These are phyloP conservation scores for Aspergillus brasiliensis DNA, from an alignment of 2,329 filamentous ascomycete species.

Conservation along the genomic window DNA sequence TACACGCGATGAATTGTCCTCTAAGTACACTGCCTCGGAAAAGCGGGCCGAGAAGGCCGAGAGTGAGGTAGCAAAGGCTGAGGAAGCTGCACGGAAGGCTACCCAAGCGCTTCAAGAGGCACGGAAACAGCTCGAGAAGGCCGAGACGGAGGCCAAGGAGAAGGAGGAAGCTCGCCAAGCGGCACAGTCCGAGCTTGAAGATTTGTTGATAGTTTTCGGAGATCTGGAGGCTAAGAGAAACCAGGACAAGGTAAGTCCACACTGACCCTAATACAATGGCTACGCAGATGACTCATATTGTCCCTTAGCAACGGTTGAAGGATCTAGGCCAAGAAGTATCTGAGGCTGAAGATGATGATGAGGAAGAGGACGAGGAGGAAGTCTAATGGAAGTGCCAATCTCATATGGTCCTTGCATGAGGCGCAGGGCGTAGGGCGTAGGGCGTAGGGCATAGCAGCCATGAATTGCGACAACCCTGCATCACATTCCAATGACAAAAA, in stretches of 20 bases:
- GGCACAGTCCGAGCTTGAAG: conserved; percentile 74
- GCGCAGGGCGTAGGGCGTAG: not conserved
- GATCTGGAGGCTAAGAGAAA: conserved; percentile 77
- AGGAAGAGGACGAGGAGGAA: conserved; percentile 41
- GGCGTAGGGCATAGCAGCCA: not conserved
- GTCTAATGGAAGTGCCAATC: conserved; percentile 10
- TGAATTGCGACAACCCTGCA: not conserved
- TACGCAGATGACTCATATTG: conserved; percentile 4
- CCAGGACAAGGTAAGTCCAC: conserved; percentile 69
- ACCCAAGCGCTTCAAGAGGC: conserved; percentile 59
- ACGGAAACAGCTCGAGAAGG: conserved; percentile 34
- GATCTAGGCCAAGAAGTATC: conserved; percentile 71
- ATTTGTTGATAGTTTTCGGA: conserved; percentile 77
- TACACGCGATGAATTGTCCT: conserved; percentile 54
- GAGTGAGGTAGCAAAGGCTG: conserved; percentile 28
- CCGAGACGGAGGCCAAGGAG: conserved; percentile 39
- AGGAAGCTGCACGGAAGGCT: conserved; percentile 44
- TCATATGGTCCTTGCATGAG: not conserved
- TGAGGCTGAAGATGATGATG: conserved; percentile 71
- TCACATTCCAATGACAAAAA: too few species aligned
- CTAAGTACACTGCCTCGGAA: conserved; percentile 50
- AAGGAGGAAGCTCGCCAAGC: conserved; percentile 65
- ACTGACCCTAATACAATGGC: not conserved
- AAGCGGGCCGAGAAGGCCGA: conserved; percentile 51
- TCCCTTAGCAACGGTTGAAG: conserved; percentile 57